Conservation (phyloP, 2,329 filamentous ascomycete genomes). For the Fusarium domesticum region DNA sequence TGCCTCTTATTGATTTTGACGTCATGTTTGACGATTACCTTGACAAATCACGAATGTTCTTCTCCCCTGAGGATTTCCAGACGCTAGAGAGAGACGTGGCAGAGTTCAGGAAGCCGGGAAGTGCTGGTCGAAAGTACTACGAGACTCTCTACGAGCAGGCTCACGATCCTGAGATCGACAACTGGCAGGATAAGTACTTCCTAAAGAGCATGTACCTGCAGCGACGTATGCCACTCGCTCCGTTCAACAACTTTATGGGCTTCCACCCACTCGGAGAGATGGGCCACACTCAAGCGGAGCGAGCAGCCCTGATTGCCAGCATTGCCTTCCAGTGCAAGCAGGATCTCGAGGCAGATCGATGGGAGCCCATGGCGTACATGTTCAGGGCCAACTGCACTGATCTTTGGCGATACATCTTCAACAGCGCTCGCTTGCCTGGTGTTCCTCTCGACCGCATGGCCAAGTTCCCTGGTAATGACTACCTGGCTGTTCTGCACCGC, state of each 20-base stretch:
- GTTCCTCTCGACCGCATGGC: constrained; percentile 10
- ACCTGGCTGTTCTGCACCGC: constrained; percentile 10
- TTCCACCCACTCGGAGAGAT: constrained; percentile 12
- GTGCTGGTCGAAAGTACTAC: constrained; percentile 12
- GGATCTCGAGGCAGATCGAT: constrained; percentile 10
- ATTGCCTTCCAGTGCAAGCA: constrained; percentile 15
- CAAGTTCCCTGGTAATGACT: constrained; percentile 10
- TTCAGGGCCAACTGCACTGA: constrained; percentile 11
- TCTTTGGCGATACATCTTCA: constrained; percentile 12
- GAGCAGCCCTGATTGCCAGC: constrained; percentile 12
- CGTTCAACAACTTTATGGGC: constrained; percentile 13
- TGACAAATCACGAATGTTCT: constrained; percentile 10
- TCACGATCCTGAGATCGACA: constrained; percentile 10
- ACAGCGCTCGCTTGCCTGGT: constrained; percentile 9
- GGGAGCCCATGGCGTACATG: constrained; percentile 11
- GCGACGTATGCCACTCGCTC: constrained; percentile 13
- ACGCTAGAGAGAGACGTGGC: constrained; percentile 8
- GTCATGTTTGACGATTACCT: constrained; percentile 10
- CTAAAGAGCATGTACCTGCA: constrained; percentile 11
- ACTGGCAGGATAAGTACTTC: constrained; percentile 13
- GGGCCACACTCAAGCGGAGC: constrained; percentile 12
- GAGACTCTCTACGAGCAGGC: constrained; percentile 5
- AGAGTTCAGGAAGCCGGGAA: constrained; percentile 6
- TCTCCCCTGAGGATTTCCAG: constrained; percentile 7
- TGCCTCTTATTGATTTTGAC: constrained; percentile 12